A percentile compares a stretch with the other conserved stretches of the same genome.
These are phyloP conservation scores for Nematodospora valgi DNA, from an alignment of 805 yeast genomes.

Conservation along the genomic window DNA sequence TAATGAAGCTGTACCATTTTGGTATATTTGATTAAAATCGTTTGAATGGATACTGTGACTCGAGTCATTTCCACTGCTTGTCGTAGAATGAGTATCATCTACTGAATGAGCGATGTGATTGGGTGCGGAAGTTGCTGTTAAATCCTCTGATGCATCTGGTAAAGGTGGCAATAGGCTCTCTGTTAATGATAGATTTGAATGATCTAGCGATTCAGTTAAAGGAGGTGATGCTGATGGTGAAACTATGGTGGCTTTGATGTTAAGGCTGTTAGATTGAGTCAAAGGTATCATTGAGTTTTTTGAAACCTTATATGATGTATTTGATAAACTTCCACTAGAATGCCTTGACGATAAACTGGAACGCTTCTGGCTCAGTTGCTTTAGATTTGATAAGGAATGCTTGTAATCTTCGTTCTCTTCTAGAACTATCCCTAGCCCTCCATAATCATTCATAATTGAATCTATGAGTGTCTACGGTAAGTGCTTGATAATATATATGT, in stretches of 20 bases:
- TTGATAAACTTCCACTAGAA: too few species aligned
- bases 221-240: background rate
- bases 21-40: slow-evolving; percentile 6
- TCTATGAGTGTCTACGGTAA: too few species aligned
- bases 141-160: slow-evolving; percentile 19
- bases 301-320: too few species aligned
- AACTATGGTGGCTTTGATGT: too few species aligned
- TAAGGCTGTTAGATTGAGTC: too few species aligned
- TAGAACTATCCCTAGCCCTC: slow-evolving; percentile 31
- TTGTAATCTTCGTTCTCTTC: slow-evolving; percentile 22
- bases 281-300: too few species aligned
- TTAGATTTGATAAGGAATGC: background rate
- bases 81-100: slow-evolving; percentile 7
- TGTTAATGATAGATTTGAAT: background rate
- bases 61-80: background rate
- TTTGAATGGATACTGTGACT: background rate
- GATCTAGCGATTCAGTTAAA: background rate
- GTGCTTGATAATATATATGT: too few species aligned
- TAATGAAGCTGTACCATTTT: slow-evolving; percentile 4
- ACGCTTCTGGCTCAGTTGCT: background rate
- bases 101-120: background rate
- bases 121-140: slow-evolving; percentile 3
- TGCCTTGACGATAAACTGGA: too few species aligned
- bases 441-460: slow-evolving; percentile 10
- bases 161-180: slow-evolving; percentile 28